Percentiles rank a stretch among this genome's conserved stretches.
Evolutionary conservation across 495 filamentous ascomycete species (phyloP).

Genomic region (Tuber microsphaerosporum): DNA sequence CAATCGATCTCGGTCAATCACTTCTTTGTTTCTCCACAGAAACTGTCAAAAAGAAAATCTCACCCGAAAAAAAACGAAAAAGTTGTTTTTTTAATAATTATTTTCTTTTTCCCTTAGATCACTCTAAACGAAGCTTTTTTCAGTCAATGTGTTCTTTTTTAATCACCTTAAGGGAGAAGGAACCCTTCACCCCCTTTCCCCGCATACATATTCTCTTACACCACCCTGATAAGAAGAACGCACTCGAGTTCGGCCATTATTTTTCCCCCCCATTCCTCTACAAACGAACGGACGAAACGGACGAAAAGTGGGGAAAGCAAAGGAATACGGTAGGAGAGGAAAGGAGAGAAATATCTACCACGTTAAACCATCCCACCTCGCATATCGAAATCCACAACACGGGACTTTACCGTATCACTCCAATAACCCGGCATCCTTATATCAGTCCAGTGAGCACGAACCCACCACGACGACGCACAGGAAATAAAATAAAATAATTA

Average conservation of each 20-base stretch:
- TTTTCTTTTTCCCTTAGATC: conserved; percentile 3
- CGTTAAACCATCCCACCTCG: background rate
- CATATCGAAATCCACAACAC: background rate
- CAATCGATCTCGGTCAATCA: background rate
- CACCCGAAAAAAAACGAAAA: background rate
- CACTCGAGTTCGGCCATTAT: conserved; percentile 1
- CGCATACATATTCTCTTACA: background rate
- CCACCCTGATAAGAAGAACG: background rate
- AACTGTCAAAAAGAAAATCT: background rate
- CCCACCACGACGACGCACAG: background rate
- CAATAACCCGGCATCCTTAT: conserved; percentile 1
- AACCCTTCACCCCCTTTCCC: background rate
- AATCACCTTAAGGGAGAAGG: background rate
- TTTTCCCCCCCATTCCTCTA: background rate
- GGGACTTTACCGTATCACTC: conserved; percentile 4
- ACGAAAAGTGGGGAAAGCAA: background rate
- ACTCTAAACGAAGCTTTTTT: background rate
- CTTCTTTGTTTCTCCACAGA: background rate
- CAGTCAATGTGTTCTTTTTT: background rate
- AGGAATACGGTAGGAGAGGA: background rate
- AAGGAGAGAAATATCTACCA: background rate
- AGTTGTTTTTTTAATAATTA: background rate
- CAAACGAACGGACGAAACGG: background rate
- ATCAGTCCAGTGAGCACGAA: conserved; percentile 1
- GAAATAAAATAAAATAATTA: background rate